Evolutionary conservation across 208 protist genomes (phyloP).

Genomic region (Lotmaria passim): DNA sequence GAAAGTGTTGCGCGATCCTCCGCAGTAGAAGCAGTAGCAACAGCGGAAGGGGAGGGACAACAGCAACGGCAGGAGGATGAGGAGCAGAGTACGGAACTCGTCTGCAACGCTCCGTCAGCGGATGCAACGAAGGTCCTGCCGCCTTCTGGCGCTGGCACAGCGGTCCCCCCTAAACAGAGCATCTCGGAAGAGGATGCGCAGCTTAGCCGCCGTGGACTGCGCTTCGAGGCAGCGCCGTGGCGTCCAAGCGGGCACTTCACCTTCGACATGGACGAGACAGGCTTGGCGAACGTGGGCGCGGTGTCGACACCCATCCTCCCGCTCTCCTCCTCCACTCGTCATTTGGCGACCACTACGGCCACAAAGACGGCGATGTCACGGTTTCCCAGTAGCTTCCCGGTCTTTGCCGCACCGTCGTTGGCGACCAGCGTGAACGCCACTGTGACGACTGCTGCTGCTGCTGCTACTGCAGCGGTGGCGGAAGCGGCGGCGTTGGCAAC

Average conservation of each 20-base stretch:
- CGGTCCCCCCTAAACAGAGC: background rate
- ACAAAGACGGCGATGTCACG: background rate
- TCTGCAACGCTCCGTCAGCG: too few species aligned
- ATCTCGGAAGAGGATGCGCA: slow-evolving; percentile 4
- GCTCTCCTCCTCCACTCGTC: background rate
- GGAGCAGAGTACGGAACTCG: background rate
- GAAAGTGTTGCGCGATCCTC: slow-evolving; percentile 2
- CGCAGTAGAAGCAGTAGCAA: background rate
- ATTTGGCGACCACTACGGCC: background rate
- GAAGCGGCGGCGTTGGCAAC: background rate
- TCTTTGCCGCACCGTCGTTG: background rate
- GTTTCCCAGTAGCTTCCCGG: background rate
- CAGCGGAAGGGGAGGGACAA: background rate
- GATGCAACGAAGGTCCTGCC: background rate
- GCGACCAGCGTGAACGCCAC: background rate
- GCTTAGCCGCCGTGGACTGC: slow-evolving; percentile 12
- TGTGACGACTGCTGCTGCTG: background rate
- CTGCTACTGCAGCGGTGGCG: background rate
- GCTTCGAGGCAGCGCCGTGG: slow-evolving; percentile 20
- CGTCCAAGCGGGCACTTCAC: background rate
- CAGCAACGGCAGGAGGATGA: background rate
- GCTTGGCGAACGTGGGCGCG: background rate
- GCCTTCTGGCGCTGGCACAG: background rate
- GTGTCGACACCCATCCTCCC: background rate
- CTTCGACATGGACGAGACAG: background rate